These are phyloP conservation scores for Aspergillus sergii DNA, from an alignment of 2,329 filamentous ascomycete genomes.

Conservation along the genomic window DNA sequence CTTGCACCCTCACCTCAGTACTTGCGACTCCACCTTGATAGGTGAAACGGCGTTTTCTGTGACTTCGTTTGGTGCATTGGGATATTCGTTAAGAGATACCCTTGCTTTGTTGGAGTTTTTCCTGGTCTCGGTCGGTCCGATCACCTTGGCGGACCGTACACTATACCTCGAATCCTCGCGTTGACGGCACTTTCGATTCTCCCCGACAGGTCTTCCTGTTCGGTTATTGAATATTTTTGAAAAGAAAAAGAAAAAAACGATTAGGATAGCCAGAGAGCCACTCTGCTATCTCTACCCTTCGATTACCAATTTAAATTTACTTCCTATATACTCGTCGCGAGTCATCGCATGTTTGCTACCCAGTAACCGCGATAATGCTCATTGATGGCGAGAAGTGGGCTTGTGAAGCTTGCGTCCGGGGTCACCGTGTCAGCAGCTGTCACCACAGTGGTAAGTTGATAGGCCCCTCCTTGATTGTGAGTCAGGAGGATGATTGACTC, in stretches of 20 bases:
- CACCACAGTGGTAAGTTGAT: constrained; percentile 81
- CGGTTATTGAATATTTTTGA: constrained; percentile 20
- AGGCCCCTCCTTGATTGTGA: not conserved
- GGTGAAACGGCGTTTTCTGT: constrained; percentile 29
- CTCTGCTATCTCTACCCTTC: constrained; percentile 14
- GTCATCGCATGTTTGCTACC: constrained; percentile 43
- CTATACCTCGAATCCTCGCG: constrained; percentile 28
- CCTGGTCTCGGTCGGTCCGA: constrained; percentile 28
- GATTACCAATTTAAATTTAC: constrained; percentile 12
- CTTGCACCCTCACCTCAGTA: constrained; percentile 18
- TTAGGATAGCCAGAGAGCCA: constrained; percentile 10
- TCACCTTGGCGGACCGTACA: constrained; percentile 30
- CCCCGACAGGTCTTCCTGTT: constrained; percentile 27
- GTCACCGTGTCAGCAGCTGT: constrained; percentile 98
- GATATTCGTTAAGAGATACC: constrained; percentile 38
- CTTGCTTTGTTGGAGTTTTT: constrained; percentile 35
- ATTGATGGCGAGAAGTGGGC: constrained; percentile 97
- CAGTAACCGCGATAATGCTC: constrained; percentile 62
- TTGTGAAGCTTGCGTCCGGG: constrained; percentile 96
- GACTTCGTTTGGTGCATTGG: constrained; percentile 29
- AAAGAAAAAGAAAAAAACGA: constrained; percentile 7
- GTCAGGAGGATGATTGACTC: not conserved
- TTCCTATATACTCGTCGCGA: constrained; percentile 31
- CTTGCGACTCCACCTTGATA: constrained; percentile 22
- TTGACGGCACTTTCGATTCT: constrained; percentile 35